Conservation (phyloP, 495 filamentous ascomycete genomes). For the Penicillium cinerascens region DNA sequence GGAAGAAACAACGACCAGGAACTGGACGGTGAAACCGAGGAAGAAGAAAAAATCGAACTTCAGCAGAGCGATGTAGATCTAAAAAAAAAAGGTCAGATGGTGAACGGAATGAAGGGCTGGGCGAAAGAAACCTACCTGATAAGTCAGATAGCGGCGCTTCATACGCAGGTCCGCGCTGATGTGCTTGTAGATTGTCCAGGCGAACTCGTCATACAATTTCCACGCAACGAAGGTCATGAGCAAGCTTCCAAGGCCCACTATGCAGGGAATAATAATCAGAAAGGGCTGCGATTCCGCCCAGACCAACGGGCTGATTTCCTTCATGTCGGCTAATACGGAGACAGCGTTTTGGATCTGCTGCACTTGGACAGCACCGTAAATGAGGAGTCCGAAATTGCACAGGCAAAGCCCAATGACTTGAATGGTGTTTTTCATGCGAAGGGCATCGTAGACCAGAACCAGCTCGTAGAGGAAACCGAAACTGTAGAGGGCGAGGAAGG, state of each 20-base stretch:
- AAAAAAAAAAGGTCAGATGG: conserved; percentile 24
- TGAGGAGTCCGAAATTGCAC: conserved; percentile 83
- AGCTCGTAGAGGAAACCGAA: conserved; percentile 94
- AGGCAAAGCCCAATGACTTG: conserved; percentile 93
- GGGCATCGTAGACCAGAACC: conserved; percentile 84
- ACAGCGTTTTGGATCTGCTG: conserved; percentile 80
- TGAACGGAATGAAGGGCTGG: neutral
- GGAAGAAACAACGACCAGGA: conserved; percentile 83
- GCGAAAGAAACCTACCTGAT: conserved; percentile 65
- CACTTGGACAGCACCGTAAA: conserved; percentile 90
- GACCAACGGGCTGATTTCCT: conserved; percentile 43
- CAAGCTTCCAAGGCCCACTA: conserved; percentile 73
- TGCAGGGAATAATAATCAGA: conserved; percentile 77
- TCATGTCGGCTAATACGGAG: conserved; percentile 30
- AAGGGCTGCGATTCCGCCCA: conserved; percentile 70
- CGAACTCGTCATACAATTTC: conserved; percentile 97
- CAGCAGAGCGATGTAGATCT: conserved; percentile 96
- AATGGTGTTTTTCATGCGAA: conserved; percentile 96
- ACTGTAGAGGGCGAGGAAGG: conserved; percentile 93
- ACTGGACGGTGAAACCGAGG: conserved; percentile 95
- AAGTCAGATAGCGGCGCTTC: conserved; percentile 93
- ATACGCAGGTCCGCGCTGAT: conserved; percentile 96
- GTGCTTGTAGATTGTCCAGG: conserved; percentile 99
- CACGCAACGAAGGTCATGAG: conserved; percentile 74
- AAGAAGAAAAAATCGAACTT: conserved; percentile 99